These are phyloP conservation scores for Hanseniaspora gamundiae DNA, from an alignment of 1,139 yeast genomes.

Conservation along the genomic window DNA sequence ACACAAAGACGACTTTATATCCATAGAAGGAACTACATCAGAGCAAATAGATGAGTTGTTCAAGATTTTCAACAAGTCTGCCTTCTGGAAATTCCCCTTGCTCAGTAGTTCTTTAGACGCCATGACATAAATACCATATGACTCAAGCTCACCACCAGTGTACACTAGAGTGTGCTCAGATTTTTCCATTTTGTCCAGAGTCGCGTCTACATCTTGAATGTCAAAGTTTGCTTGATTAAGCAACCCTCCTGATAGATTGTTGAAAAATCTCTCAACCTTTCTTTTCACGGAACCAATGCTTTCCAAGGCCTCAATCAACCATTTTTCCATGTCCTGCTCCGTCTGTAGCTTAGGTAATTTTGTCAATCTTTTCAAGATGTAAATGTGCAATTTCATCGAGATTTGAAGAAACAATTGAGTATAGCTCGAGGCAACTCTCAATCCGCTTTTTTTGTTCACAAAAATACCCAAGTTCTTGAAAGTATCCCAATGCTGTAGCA, in stretches of 20 bases:
- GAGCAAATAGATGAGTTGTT: slow-evolving; percentile 28
- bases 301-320: slow-evolving; percentile 77
- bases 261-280: slow-evolving; percentile 67
- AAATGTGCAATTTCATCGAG: slow-evolving; percentile 55
- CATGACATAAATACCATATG: slow-evolving; percentile 37
- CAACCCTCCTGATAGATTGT: slow-evolving; percentile 55
- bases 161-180: slow-evolving; percentile 71
- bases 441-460: slow-evolving; percentile 74
- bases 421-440: slow-evolving; percentile 68
- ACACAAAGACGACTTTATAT: slow-evolving; percentile 21
- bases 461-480: slow-evolving; percentile 58
- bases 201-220: slow-evolving; percentile 43
- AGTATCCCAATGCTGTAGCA: slow-evolving; percentile 68
- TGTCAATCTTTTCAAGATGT: slow-evolving; percentile 58
- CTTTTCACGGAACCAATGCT: slow-evolving; percentile 79
- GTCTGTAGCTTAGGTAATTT: slow-evolving; percentile 44
- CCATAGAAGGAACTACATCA: slow-evolving; percentile 24
- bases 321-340: slow-evolving; percentile 53
- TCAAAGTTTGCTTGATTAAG: slow-evolving; percentile 67
- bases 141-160: slow-evolving; percentile 55
- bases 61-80: slow-evolving; percentile 25
- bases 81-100: slow-evolving; percentile 23
- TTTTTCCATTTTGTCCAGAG: slow-evolving; percentile 30
- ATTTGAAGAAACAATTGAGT: slow-evolving; percentile 54
- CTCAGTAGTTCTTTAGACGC: slow-evolving; percentile 27